phyloP scores from a whole-genome alignment of 164 flowering plant genomes.

The Stephania cephalantha region DNA sequence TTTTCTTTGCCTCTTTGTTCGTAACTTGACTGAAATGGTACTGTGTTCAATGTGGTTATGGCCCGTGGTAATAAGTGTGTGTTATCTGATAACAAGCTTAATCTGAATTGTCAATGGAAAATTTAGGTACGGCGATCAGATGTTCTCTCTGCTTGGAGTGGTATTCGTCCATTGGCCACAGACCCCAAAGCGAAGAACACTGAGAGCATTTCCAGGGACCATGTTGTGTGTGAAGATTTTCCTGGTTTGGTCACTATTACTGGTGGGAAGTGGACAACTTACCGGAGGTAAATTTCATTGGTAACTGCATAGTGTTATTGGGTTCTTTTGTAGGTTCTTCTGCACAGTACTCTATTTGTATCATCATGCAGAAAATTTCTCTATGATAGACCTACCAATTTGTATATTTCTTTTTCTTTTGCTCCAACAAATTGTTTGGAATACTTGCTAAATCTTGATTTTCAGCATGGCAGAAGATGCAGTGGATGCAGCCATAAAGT shows the following conservation, averaged over 20 bases:
- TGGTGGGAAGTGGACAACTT: conserved; percentile 99
- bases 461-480: conserved; percentile 99
- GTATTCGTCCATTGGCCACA: conserved; percentile 90
- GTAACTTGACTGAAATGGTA: no score
- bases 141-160: conserved; percentile 99
- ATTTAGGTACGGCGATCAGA: conserved; percentile 82
- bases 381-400: not conserved
- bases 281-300: conserved; percentile 54
- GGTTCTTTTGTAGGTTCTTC: not conserved
- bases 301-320: not conserved
- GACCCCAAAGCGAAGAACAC: conserved; percentile 91
- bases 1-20: no score
- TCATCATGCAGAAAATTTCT: not conserved
- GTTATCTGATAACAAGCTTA: not conserved
- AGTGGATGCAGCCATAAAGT: conserved; percentile 76
- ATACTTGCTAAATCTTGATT: conserved; percentile 15
- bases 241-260: conserved; percentile 97
- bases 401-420: not conserved
- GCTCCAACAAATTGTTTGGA: not conserved
- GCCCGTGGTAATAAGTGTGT: not conserved
- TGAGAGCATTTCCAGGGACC: conserved; percentile 93
- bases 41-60: not conserved
- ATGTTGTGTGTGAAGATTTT: conserved; percentile 83
- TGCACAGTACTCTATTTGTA: not conserved
- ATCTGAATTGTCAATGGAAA: not conserved